Percentiles rank a stretch among this genome's conserved stretches.
phyloP scores from a whole-genome alignment of 2,329 filamentous ascomycete genomes.

The Pyrenochaeta sp. region DNA sequence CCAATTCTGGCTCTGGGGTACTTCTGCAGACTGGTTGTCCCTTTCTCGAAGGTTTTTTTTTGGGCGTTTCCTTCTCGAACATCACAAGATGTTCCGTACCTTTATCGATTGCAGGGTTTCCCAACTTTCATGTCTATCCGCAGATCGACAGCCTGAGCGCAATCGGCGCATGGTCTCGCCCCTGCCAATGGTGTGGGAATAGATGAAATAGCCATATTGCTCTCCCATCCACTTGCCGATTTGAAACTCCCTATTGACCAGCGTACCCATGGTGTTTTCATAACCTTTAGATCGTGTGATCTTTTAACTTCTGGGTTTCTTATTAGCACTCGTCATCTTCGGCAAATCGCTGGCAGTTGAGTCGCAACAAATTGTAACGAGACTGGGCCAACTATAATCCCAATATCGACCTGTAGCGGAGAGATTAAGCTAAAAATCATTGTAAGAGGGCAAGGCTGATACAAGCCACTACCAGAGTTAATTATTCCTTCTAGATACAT shows the following conservation, averaged over 20 bases:
- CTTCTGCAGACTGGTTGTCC: not conserved
- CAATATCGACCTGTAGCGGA: too few species aligned
- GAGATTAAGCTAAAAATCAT: too few species aligned
- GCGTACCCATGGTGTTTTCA: not conserved
- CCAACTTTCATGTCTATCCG: not conserved
- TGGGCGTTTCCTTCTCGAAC: not conserved
- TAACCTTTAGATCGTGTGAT: not conserved
- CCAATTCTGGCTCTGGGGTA: not conserved
- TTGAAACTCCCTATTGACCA: slow-evolving; percentile 1
- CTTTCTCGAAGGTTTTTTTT: not conserved
- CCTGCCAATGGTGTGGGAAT: slow-evolving; percentile 4
- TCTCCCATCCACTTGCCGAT: not conserved
- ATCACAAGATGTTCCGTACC: not conserved
- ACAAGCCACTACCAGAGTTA: not conserved
- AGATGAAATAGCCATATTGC: slow-evolving; percentile 16
- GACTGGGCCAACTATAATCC: too few species aligned
- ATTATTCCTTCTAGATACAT: not conserved
- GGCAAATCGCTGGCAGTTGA: not conserved
- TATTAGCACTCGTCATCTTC: not conserved
- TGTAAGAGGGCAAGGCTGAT: not conserved
- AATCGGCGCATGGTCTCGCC: not conserved
- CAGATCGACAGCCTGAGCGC: slow-evolving; percentile 1
- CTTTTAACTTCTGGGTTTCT: not conserved
- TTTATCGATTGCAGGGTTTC: not conserved
- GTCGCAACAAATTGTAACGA: not conserved